These are phyloP conservation scores for Adansonia rubrostipa DNA, from an alignment of 441 rosid genomes.

Conservation along the genomic window DNA sequence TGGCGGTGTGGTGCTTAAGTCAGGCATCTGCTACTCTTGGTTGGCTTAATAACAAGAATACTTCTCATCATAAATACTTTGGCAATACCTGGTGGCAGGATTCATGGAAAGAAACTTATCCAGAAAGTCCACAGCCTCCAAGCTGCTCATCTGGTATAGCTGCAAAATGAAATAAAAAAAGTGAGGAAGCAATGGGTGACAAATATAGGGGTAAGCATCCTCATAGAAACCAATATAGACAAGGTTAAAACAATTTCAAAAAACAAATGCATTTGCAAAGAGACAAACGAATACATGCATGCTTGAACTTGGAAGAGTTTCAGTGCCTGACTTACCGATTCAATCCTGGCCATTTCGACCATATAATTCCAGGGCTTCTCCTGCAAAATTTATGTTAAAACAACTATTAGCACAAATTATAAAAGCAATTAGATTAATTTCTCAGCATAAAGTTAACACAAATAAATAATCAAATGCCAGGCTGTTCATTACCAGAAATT, in stretches of 20 bases:
- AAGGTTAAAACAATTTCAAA: slow-evolving; percentile 10
- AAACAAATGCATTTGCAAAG: slow-evolving; percentile 9
- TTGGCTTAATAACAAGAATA: neutral
- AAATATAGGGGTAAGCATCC: slow-evolving; percentile 15
- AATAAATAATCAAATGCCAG: neutral
- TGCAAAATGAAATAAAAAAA: slow-evolving; percentile 39
- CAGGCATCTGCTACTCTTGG: neutral
- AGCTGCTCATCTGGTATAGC: slow-evolving; percentile 74
- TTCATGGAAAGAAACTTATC: slow-evolving; percentile 84
- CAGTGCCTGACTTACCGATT: slow-evolving; percentile 61
- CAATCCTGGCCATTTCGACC: slow-evolving; percentile 94
- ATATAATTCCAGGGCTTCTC: slow-evolving; percentile 75
- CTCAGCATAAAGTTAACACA: neutral
- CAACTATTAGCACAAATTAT: slow-evolving; percentile 21
- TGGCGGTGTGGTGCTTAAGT: neutral
- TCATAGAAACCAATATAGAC: slow-evolving; percentile 15
- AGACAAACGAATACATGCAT: slow-evolving; percentile 17
- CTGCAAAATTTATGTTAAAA: slow-evolving; percentile 48
- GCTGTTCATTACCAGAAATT: slow-evolving; percentile 4
- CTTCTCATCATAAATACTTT: slow-evolving; percentile 18
- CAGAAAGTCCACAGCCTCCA: slow-evolving; percentile 77
- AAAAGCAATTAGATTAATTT: neutral
- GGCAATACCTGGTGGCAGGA: slow-evolving; percentile 73
- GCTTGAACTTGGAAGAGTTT: slow-evolving; percentile 31
- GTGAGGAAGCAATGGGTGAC: neutral